These are phyloP conservation scores for Triglochin maritima DNA, from an alignment of 106 monocot genomes.

Conservation along the genomic window DNA sequence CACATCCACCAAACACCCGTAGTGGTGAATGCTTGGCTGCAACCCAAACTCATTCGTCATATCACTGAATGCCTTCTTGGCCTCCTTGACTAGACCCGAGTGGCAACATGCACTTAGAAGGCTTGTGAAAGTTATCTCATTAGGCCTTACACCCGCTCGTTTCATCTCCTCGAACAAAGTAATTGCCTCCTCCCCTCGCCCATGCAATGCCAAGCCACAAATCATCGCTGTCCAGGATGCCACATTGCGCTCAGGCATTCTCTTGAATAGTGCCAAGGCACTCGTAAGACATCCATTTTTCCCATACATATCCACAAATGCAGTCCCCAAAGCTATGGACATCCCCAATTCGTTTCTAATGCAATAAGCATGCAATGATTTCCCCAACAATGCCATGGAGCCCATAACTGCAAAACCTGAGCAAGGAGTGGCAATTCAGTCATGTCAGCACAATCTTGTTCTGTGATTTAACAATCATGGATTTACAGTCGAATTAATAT, in stretches of 20 bases:
- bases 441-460: neutral
- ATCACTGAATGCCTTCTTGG: conserved; percentile 22
- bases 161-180: conserved; percentile 46
- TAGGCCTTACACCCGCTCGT: conserved; percentile 30
- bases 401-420: conserved; percentile 23
- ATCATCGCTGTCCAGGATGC: conserved; percentile 82
- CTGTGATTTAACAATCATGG: neutral
- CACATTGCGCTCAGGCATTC: conserved; percentile 33
- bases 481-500: conserved; percentile 14
- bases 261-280: conserved; percentile 38
- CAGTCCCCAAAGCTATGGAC: conserved; percentile 33
- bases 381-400: conserved; percentile 25
- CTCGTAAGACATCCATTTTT: conserved; percentile 38
- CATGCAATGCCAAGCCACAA: conserved; percentile 45
- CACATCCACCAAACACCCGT: conserved; percentile 71
- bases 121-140: conserved; percentile 52
- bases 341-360: conserved; percentile 19
- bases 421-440: conserved; percentile 16
- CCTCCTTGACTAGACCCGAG: conserved; percentile 37
- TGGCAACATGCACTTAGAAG: conserved; percentile 58
- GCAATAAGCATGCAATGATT: conserved; percentile 45
- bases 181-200: conserved; percentile 35
- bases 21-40: conserved; percentile 50
- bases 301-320: conserved; percentile 44
- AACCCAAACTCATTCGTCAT: conserved; percentile 41